phyloP scores from a whole-genome alignment of 2,329 filamentous ascomycete species.

The Parastagonospora avenae region DNA sequence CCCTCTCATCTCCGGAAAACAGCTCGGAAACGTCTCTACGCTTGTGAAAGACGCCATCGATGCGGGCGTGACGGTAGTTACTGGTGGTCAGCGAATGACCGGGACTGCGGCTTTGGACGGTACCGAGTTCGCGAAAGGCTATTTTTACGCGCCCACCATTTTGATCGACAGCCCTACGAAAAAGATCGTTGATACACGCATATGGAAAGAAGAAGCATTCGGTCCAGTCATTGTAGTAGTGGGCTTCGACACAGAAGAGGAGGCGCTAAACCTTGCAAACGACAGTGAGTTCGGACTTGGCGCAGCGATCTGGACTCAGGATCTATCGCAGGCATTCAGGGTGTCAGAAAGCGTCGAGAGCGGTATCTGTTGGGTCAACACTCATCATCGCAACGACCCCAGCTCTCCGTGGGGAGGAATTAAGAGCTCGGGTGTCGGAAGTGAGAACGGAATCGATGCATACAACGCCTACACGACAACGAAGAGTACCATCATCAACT shows the following conservation, averaged over 20 bases:
- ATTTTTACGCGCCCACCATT: conserved; percentile 56
- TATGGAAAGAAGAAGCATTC: conserved; percentile 57
- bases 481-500: conserved; percentile 74
- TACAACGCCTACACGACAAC: conserved; percentile 54
- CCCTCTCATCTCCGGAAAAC: conserved; percentile 63
- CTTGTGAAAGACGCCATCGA: conserved; percentile 44
- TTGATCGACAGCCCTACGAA: conserved; percentile 36
- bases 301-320: conserved; percentile 58
- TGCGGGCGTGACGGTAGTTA: conserved; percentile 49
- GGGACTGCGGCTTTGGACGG: conserved; percentile 57
- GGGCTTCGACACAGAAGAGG: conserved; percentile 53
- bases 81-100: conserved; percentile 57
- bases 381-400: conserved; percentile 73
- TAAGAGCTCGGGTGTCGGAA: conserved; percentile 68
- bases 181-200: conserved; percentile 42
- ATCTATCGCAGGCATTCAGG: conserved; percentile 55
- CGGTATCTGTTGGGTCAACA: conserved; percentile 56
- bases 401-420: conserved; percentile 73
- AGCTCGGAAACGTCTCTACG: conserved; percentile 44
- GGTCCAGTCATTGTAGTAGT: conserved; percentile 58
- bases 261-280: conserved; percentile 56
- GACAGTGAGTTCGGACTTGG: conserved; percentile 57
- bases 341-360: conserved; percentile 55
- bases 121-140: conserved; percentile 58
- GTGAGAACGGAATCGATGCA: conserved; percentile 70